These are phyloP conservation scores for Tetrastigma voinierianum DNA, from an alignment of 164 flowering plant species.

Conservation along the genomic window DNA sequence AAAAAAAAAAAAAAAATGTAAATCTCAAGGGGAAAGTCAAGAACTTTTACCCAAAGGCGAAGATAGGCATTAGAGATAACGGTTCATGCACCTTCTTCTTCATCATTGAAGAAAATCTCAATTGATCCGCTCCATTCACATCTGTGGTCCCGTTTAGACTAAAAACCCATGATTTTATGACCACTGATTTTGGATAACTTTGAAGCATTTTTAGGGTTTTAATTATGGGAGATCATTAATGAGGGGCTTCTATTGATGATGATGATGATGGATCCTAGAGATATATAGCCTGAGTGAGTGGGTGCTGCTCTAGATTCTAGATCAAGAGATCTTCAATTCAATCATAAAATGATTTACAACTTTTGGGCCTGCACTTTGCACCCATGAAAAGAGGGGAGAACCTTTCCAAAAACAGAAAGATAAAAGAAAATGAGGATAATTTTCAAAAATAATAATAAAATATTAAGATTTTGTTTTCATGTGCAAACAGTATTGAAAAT, in stretches of 20 bases:
- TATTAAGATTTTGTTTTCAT: too few relatives aligned
- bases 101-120: not conserved
- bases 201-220: too few relatives aligned
- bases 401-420: too few relatives aligned
- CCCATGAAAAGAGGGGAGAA: too few relatives aligned
- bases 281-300: slow-evolving; percentile 22
- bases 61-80: not conserved
- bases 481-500: too few relatives aligned
- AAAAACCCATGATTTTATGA: not conserved
- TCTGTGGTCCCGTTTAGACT: slow-evolving; percentile 8
- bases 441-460: too few relatives aligned
- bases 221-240: slow-evolving; percentile 10
- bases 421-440: too few relatives aligned
- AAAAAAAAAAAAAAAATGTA: not conserved
- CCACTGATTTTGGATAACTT: slow-evolving; percentile 2
- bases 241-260: not conserved
- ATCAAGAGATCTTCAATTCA: slow-evolving; percentile 19
- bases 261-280: not conserved
- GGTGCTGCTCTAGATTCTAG: slow-evolving; percentile 14
- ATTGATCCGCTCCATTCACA: slow-evolving; percentile 2
- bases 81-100: slow-evolving; percentile 32
- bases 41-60: not conserved
- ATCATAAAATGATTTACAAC: slow-evolving; percentile 17
- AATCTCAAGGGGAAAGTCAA: slow-evolving; percentile 9
- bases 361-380: not conserved